These are phyloP conservation scores for Lodderomyces margitis DNA, from an alignment of 1,139 yeast species.

Conservation along the genomic window DNA sequence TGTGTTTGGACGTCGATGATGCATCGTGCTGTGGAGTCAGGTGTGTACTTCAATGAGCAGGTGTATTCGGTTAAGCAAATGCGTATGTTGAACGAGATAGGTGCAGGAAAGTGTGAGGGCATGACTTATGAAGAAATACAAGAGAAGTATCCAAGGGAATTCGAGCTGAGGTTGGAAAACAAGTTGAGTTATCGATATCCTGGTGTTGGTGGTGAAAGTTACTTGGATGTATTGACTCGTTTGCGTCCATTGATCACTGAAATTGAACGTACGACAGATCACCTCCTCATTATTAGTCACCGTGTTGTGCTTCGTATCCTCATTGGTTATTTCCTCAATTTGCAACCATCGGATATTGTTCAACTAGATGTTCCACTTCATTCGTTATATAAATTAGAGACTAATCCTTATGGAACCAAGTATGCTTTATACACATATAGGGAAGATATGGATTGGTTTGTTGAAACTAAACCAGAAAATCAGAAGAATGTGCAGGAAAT, in stretches of 20 bases:
- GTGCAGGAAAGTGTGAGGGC: slow-evolving; percentile 91
- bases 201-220: slow-evolving; percentile 97
- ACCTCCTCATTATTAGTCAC: slow-evolving; percentile 79
- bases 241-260: slow-evolving; percentile 89
- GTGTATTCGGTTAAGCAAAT: slow-evolving; percentile 80
- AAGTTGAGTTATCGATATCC: slow-evolving; percentile 88
- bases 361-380: slow-evolving; percentile 92
- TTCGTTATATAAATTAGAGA: slow-evolving; percentile 84
- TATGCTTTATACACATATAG: slow-evolving; percentile 88
- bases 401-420: slow-evolving; percentile 92
- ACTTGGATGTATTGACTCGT: slow-evolving; percentile 87
- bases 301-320: slow-evolving; percentile 87
- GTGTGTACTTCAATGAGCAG: slow-evolving; percentile 67
- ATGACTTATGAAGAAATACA: slow-evolving; percentile 86
- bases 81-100: slow-evolving; percentile 90
- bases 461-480: slow-evolving; percentile 66
- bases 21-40: slow-evolving; percentile 73
- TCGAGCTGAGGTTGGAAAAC: slow-evolving; percentile 67
- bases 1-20: slow-evolving; percentile 95
- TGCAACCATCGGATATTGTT: slow-evolving; percentile 79
- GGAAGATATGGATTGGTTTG: slow-evolving; percentile 76
- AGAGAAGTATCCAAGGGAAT: slow-evolving; percentile 69
- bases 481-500: slow-evolving; percentile 61
- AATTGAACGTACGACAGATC: slow-evolving; percentile 87
- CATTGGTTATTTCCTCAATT: slow-evolving; percentile 83